These are phyloP conservation scores for Pyrrhoderma noxium DNA, from an alignment of 1,284 basidiomycete genomes.

Conservation along the genomic window DNA sequence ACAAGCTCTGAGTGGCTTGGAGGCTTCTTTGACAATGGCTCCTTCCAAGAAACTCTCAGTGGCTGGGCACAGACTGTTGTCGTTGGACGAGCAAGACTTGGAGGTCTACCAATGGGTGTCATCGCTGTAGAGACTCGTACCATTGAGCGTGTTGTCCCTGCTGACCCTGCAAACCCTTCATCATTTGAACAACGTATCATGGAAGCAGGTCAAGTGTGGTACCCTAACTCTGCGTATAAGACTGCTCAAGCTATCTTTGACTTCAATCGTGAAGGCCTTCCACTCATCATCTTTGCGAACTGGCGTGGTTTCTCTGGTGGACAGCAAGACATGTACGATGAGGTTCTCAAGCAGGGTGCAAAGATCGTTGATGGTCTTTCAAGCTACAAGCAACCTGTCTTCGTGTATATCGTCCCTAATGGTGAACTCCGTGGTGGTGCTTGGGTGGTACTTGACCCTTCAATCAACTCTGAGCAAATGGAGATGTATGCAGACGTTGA, in stretches of 20 bases:
- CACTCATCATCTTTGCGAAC: slow-evolving; percentile 98
- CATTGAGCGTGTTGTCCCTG: slow-evolving; percentile 93
- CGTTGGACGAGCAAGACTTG: slow-evolving; percentile 91
- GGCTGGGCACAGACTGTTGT: slow-evolving; percentile 99
- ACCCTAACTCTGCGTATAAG: slow-evolving; percentile 99
- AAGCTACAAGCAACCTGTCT: slow-evolving; percentile 96
- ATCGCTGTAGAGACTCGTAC: slow-evolving; percentile 98
- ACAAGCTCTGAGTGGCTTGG: slow-evolving; percentile 66
- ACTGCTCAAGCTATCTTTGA: slow-evolving; percentile 99
- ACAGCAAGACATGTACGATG: slow-evolving; percentile 98
- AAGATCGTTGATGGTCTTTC: slow-evolving; percentile 99
- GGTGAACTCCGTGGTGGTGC: slow-evolving; percentile 98
- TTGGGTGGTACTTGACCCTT: slow-evolving; percentile 98
- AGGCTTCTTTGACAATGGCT: slow-evolving; percentile 96
- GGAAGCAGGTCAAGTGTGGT: slow-evolving; percentile 99
- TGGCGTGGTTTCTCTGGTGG: slow-evolving; percentile 99
- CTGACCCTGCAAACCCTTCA: slow-evolving; percentile 97
- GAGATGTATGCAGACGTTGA: slow-evolving; percentile 98
- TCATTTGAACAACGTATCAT: slow-evolving; percentile 98
- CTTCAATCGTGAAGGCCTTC: slow-evolving; percentile 94
- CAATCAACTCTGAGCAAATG: slow-evolving; percentile 96
- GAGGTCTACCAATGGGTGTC: slow-evolving; percentile 95
- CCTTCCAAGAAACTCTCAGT: slow-evolving; percentile 93
- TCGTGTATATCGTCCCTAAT: slow-evolving; percentile 98
- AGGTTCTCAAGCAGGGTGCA: slow-evolving; percentile 88